Conservation (phyloP, 2,329 filamentous ascomycete genomes). For the Gnomoniopsis smithogilvyi region DNA sequence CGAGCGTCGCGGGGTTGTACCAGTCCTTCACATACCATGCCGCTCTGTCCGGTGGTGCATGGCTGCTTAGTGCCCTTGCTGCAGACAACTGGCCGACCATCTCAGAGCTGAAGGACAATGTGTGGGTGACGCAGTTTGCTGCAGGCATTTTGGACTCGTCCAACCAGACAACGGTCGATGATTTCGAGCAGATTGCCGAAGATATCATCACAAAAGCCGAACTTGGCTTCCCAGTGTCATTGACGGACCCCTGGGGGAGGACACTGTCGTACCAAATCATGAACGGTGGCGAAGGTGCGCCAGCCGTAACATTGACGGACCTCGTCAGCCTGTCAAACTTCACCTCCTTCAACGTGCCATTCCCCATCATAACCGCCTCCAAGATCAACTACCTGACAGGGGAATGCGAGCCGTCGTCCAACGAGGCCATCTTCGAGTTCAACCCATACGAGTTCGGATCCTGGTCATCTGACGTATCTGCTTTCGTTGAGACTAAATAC, state of each 20-base stretch:
- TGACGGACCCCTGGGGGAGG: constrained; percentile 15
- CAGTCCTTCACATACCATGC: constrained; percentile 22
- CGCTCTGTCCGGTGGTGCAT: constrained; percentile 22
- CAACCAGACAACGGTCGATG: not conserved
- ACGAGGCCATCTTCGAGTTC: constrained; percentile 40
- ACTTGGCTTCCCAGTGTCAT: constrained; percentile 10
- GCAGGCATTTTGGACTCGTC: constrained; percentile 11
- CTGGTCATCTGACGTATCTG: constrained; percentile 38
- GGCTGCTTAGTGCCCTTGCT: constrained; percentile 22
- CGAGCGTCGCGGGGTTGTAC: constrained; percentile 19
- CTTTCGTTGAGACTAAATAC: constrained; percentile 35
- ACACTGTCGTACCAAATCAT: constrained; percentile 14
- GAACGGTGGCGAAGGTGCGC: constrained; percentile 9
- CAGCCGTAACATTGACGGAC: constrained; percentile 4
- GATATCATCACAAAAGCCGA: constrained; percentile 8
- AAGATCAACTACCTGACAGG: constrained; percentile 17
- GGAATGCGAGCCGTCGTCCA: constrained; percentile 14
- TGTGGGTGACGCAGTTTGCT: constrained; percentile 9
- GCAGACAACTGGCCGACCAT: constrained; percentile 21
- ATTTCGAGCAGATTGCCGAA: constrained; percentile 7
- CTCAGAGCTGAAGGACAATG: constrained; percentile 5
- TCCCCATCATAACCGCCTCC: constrained; percentile 21
- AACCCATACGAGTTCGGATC: constrained; percentile 42
- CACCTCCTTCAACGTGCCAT: constrained; percentile 11
- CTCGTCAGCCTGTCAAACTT: constrained; percentile 13